Base-by-base conservation (phyloP, 148 eudicot genomes). In the Polygonum maritimum region DNA sequence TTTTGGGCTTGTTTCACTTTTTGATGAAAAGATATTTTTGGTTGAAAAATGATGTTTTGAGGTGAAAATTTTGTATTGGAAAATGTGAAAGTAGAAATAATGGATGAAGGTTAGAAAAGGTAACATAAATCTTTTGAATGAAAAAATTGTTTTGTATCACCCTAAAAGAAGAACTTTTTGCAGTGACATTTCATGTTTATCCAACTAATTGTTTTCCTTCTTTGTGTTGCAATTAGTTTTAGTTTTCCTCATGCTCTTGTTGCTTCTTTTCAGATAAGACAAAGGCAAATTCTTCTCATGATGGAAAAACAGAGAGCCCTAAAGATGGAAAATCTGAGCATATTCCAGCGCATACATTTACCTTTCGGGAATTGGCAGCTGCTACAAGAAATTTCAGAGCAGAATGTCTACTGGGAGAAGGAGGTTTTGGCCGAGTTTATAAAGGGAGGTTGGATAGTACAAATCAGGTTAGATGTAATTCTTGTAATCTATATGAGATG, bases 361-460 rank as follows among this genome's bases (percentile, higher is more conserved):
- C 85, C 74, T 88, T 88, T 54, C 88, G 83, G 62, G 90, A 87
- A 82, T 84, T 88, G 80, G 91, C 91, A 38, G 81, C 82, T 51
- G 88, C 87, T 75, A 82, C 91, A n/a, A 85, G 83, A 78, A 85
- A 88, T 73, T 88, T 88, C 76, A 79, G 86, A 74, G 83, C 85
- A 21, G 87, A 88, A 71, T 85, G 83, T 78, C 84, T 88, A 49
- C 58, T 88, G 69, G 91, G 91, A 9, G 91, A 88, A 85, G 88
- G 91, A 63, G 91, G 88, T 51, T 85, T 85, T 78, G 91, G 91
- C 16, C 79, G 84, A 78, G 91, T 88, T 9, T 87, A 87, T 38
- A 87, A 83, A 76, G 90, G 90, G 54, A 78, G 80, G 22, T 73
- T 85, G 51, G 88, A 88, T 65, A 83, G 87, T 76, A 83, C 85